Evolutionary conservation across 768 basidiomycete genomes (phyloP), one percentile per base, ranked within the genome.

Genomic region (Pisolithus orientalis): DNA sequence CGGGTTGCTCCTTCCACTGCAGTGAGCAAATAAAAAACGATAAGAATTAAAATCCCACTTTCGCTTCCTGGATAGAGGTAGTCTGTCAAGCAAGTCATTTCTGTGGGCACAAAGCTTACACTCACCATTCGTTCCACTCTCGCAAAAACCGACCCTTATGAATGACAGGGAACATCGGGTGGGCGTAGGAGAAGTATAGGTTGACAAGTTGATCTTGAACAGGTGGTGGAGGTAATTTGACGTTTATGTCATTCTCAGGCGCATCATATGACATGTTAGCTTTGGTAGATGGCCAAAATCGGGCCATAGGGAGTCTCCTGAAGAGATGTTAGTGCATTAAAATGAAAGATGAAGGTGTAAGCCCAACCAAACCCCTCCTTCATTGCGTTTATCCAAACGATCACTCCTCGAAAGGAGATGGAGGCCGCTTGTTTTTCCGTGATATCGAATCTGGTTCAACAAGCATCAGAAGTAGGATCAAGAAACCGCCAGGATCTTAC

Each of bases 101-200:
- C 32, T 45, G 32, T 10, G 50, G 1, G 49, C 8, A 51, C 31
- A 34, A 57, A 25, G 49, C 5, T 34, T 3, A 34, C 11, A 32
- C 69, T 59, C 57, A 82, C 83, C 76, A 77, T 14, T 71, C 67
- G 38, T 74, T 70, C 62, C 80, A 92, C 56, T 87, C 83, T 16
- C 77, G 66, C 58, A 87, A 64, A 65, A 93, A 91, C 21, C 79
- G 76, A 11, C 67, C 70, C 67, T 84, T 87, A 66, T 89, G 81
- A n/a, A 93, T 68, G 44, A 94, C 75, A 6, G 92, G 93, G 59
- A 89, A 87, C 49, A 83, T 75, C 6, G 92, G 90, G 58, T 94
- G 91, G 29, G 87, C 83, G 60, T 90, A 87, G 10, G 80, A 80
- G 68, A 93, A 93, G 66, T 90, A 94, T 7, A 91, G 70, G 31